Evolutionary conservation across 2,329 filamentous ascomycete genomes (phyloP).

Genomic region (Bipolaris victoriae): DNA sequence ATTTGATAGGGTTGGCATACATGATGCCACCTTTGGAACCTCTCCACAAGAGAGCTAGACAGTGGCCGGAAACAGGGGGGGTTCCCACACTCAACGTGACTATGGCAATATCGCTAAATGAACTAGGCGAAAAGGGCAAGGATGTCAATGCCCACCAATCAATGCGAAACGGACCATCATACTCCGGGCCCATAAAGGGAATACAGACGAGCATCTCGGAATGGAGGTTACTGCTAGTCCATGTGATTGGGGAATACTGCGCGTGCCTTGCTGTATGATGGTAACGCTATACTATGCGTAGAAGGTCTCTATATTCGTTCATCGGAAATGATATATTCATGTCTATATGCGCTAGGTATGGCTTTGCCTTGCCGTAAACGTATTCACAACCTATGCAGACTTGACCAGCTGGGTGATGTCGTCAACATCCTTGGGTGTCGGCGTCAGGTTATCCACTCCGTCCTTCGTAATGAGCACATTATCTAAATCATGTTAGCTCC

Average conservation of each 20-base stretch:
- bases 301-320: not conserved
- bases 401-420: slow-evolving; percentile 69
- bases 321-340: not conserved
- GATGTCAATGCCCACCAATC: slow-evolving; percentile 11
- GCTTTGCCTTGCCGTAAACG: not conserved
- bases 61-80: not conserved
- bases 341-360: not conserved
- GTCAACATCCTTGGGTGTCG: slow-evolving; percentile 73
- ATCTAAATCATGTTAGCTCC: slow-evolving; percentile 55
- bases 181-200: not conserved
- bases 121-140: slow-evolving; percentile 6
- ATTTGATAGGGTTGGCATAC: slow-evolving; percentile 8
- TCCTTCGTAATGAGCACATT: slow-evolving; percentile 79
- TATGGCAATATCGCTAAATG: slow-evolving; percentile 15
- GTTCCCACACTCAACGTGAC: slow-evolving; percentile 4
- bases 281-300: not conserved
- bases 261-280: not conserved
- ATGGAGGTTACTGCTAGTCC: not conserved
- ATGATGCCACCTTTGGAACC: not conserved
- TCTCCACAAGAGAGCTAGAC: slow-evolving; percentile 1
- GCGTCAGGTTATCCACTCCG: slow-evolving; percentile 84
- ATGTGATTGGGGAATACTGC: not conserved
- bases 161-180: not conserved
- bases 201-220: not conserved
- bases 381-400: slow-evolving; percentile 16